These are phyloP conservation scores for Malus sylvestris DNA, from an alignment of 306 rosid species.

Conservation along the genomic window DNA sequence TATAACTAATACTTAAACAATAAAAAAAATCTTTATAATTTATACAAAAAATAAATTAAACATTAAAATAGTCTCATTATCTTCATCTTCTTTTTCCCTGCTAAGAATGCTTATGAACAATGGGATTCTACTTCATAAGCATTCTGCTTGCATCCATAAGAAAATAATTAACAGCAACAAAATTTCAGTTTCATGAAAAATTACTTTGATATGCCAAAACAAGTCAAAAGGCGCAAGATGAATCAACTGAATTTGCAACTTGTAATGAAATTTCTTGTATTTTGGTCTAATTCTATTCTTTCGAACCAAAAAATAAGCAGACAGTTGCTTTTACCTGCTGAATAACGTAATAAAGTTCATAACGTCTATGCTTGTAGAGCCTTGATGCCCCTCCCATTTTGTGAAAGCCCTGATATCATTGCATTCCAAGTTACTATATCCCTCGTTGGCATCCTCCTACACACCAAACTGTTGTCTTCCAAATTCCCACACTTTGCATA, in stretches of 20 bases:
- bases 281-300: background rate
- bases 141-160: too few relatives aligned
- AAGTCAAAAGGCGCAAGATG: background rate
- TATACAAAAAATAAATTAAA: too few relatives aligned
- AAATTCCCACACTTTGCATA: too few relatives aligned
- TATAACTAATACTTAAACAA: too few relatives aligned
- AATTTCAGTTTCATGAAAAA: background rate
- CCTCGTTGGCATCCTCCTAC: slow-evolving; percentile 54
- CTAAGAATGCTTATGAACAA: too few relatives aligned
- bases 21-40: too few relatives aligned
- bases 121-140: too few relatives aligned
- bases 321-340: background rate
- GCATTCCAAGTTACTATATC: slow-evolving; percentile 83
- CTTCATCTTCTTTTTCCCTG: too few relatives aligned
- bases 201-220: background rate
- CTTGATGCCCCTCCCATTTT: slow-evolving; percentile 58
- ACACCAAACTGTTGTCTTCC: slow-evolving; percentile 22
- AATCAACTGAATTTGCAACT: background rate
- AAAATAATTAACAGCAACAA: background rate
- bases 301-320: too few relatives aligned
- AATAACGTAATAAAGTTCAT: background rate
- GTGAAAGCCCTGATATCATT: slow-evolving; percentile 85
- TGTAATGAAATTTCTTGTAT: background rate
- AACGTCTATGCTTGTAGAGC: slow-evolving; percentile 52
- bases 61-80: too few relatives aligned